These are phyloP conservation scores for Glycine latifolia DNA, from an alignment of 306 rosid species.

Conservation along the genomic window DNA sequence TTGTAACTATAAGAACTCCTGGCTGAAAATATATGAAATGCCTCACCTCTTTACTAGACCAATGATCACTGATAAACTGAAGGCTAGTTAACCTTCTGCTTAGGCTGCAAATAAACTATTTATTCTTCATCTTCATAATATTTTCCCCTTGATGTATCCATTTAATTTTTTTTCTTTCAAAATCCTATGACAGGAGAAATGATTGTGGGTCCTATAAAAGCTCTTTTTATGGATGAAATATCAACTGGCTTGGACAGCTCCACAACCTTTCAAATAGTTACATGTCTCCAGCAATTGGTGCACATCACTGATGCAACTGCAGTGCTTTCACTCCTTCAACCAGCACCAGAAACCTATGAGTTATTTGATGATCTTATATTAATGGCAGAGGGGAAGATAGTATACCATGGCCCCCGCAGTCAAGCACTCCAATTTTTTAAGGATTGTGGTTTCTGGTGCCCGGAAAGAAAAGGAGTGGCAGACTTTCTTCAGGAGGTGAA, in stretches of 20 bases:
- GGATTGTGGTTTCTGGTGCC: slow-evolving; percentile 85
- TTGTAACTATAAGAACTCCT: slow-evolving; percentile 1
- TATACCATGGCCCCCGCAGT: slow-evolving; percentile 73
- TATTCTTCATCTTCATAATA: slow-evolving; percentile 2
- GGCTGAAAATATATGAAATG: slow-evolving; percentile 33
- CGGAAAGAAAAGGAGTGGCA: slow-evolving; percentile 90
- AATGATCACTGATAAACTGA: slow-evolving; percentile 10
- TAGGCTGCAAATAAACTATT: slow-evolving; percentile 29
- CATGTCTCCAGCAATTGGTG: slow-evolving; percentile 80
- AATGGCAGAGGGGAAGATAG: slow-evolving; percentile 84
- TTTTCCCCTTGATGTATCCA: not conserved
- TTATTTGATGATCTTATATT: slow-evolving; percentile 81
- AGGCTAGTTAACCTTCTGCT: slow-evolving; percentile 38
- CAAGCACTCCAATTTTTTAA: slow-evolving; percentile 65
- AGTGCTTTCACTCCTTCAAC: slow-evolving; percentile 87
- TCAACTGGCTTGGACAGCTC: slow-evolving; percentile 90
- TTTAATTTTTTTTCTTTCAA: not conserved
- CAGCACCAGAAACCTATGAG: slow-evolving; percentile 85
- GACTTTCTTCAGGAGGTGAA: slow-evolving; percentile 86
- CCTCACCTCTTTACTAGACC: slow-evolving; percentile 42
- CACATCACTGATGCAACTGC: slow-evolving; percentile 80
- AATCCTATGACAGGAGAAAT: slow-evolving; percentile 72
- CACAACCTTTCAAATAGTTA: slow-evolving; percentile 77
- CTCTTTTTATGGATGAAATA: slow-evolving; percentile 89
- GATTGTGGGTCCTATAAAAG: slow-evolving; percentile 82